phyloP scores from a whole-genome alignment of 2,329 filamentous ascomycete species.

The Verticillium dahliae region DNA sequence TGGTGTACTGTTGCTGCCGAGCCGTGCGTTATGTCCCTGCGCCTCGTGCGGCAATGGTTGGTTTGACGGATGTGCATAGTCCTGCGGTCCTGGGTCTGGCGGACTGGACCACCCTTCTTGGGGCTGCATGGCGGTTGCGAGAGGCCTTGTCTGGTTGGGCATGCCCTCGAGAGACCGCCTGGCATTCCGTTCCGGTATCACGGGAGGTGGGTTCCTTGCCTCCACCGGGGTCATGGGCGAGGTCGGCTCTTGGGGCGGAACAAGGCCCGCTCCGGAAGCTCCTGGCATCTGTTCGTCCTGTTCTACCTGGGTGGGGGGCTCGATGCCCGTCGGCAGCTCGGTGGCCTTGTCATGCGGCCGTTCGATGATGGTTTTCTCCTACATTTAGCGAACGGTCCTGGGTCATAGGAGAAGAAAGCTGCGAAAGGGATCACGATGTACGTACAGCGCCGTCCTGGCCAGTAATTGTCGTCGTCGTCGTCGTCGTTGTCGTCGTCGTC shows the following conservation, averaged over 20 bases:
- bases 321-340: constrained; percentile 1
- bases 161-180: not conserved
- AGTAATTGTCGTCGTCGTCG: constrained; percentile 11
- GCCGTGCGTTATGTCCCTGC: not conserved
- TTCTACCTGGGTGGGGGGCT: not conserved
- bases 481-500: constrained; percentile 9
- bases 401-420: not conserved
- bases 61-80: not conserved
- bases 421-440: constrained; percentile 2
- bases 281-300: not conserved
- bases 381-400: not conserved
- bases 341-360: constrained; percentile 4
- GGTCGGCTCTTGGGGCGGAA: not conserved
- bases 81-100: not conserved
- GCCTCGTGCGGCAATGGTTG: not conserved
- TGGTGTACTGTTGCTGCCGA: not conserved
- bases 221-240: not conserved
- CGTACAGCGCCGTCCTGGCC: constrained; percentile 4
- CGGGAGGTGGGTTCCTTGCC: not conserved
- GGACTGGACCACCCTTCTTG: not conserved
- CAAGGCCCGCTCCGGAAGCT: not conserved
- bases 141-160: not conserved
- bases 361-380: constrained; percentile 1
- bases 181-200: not conserved
- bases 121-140: not conserved